A percentile compares a stretch with the other conserved stretches of the same genome.
Conservation (phyloP, 345 rosid species). For the Eucalyptus marginata region DNA sequence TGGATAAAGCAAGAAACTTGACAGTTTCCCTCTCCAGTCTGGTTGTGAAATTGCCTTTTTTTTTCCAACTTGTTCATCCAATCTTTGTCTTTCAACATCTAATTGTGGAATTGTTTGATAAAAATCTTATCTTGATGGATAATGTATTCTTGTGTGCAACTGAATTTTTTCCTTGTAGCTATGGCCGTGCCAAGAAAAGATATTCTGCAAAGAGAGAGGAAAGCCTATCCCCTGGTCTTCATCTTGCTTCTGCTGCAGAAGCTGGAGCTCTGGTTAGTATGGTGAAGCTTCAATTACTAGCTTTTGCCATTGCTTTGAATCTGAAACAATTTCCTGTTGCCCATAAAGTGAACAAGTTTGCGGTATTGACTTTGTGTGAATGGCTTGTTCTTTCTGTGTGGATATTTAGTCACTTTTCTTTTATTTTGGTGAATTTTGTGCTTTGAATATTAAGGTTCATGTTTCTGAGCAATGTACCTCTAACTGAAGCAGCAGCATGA, state of each 20-base stretch:
- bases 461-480: not conserved
- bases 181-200: conserved; percentile 81
- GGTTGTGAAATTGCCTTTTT: not conserved
- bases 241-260: conserved; percentile 95
- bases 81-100: not conserved
- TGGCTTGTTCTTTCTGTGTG: not conserved
- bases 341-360: not conserved
- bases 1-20: not conserved
- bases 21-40: not conserved
- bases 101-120: not conserved
- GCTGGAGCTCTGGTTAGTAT: conserved; percentile 83
- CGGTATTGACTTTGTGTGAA: not conserved
- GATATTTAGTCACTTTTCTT: not conserved
- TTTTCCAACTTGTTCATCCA: not conserved
- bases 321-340: not conserved
- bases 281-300: not conserved
- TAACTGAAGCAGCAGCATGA: not conserved
- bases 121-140: not conserved
- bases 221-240: conserved; percentile 57
- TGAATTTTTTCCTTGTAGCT: conserved; percentile 22
- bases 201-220: conserved; percentile 49
- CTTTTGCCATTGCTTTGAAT: not conserved
- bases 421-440: not conserved
- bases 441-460: not conserved
- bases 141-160: not conserved